Evolutionary conservation across 2,329 filamentous ascomycete species (phyloP).

Genomic region (Cercospora zeina): DNA sequence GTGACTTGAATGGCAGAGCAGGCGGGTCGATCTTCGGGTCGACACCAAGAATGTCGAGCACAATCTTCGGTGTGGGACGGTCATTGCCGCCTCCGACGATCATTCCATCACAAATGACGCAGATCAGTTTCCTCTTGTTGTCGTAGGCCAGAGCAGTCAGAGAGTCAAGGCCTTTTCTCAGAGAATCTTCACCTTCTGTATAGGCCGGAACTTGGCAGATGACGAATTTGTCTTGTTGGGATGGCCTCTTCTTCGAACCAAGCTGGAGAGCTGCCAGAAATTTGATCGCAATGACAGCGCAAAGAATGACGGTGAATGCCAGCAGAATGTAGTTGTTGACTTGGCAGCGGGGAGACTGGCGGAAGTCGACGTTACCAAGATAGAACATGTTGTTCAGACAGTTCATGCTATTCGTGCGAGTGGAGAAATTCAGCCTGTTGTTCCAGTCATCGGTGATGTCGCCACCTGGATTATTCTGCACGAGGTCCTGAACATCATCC

Average conservation of each 20-base stretch:
- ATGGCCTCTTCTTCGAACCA: constrained; percentile 83
- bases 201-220: constrained; percentile 98
- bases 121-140: constrained; percentile 96
- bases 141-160: constrained; percentile 93
- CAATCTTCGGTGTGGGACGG: constrained; percentile 93
- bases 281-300: constrained; percentile 76
- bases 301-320: constrained; percentile 81
- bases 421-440: constrained; percentile 51
- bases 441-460: constrained; percentile 72
- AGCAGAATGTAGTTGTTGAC: constrained; percentile 90
- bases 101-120: constrained; percentile 94
- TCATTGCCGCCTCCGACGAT: constrained; percentile 96
- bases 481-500: constrained; percentile 62
- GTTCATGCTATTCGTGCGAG: constrained; percentile 68
- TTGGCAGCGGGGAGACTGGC: constrained; percentile 71
- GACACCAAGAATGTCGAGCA: constrained; percentile 93
- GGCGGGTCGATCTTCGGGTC: constrained; percentile 96
- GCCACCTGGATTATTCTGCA: constrained; percentile 73
- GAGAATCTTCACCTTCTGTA: constrained; percentile 93
- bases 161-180: constrained; percentile 90
- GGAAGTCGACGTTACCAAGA: constrained; percentile 81
- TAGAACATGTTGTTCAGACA: constrained; percentile 86
- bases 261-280: constrained; percentile 93
- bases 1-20: constrained; percentile 88
- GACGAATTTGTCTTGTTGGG: constrained; percentile 96